A percentile compares a stretch with the other conserved stretches of the same genome.
These are phyloP conservation scores for Backusella macrospora DNA, from an alignment of 192 early-diverging fungal species.

Conservation along the genomic window DNA sequence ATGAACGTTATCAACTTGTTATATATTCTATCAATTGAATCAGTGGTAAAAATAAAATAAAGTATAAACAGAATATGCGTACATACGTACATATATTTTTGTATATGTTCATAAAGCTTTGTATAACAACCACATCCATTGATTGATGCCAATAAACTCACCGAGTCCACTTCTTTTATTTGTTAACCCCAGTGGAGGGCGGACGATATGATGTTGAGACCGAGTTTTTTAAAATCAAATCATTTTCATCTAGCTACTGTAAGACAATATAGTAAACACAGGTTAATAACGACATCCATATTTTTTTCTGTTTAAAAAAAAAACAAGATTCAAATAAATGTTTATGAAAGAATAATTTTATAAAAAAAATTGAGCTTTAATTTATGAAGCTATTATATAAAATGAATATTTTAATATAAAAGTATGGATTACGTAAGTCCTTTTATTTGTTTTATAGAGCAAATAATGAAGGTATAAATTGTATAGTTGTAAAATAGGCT, in stretches of 20 bases:
- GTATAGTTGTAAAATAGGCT: too few species aligned
- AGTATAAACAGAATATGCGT: too few species aligned
- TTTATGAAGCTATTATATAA: not conserved
- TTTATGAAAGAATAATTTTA: not conserved
- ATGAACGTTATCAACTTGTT: too few species aligned
- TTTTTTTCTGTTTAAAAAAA: constrained; percentile 6
- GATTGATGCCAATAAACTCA: constrained; percentile 2
- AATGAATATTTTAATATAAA: not conserved
- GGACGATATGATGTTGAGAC: not conserved
- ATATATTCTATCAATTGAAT: too few species aligned
- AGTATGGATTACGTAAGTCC: not conserved
- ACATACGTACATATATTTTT: too few species aligned
- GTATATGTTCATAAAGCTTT: too few species aligned
- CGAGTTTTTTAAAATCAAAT: not conserved
- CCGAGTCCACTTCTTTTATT: constrained; percentile 17
- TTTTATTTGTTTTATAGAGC: not conserved
- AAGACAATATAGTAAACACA: not conserved
- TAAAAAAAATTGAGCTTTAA: not conserved
- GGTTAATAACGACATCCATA: not conserved
- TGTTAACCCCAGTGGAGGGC: not conserved
- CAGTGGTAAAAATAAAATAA: too few species aligned
- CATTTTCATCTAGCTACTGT: too few species aligned
- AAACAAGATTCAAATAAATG: not conserved
- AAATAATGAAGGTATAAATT: too few species aligned
- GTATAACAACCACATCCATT: not conserved